Base-by-base conservation (phyloP, 805 yeast species). In the Ogataea parapolymorpha region DNA sequence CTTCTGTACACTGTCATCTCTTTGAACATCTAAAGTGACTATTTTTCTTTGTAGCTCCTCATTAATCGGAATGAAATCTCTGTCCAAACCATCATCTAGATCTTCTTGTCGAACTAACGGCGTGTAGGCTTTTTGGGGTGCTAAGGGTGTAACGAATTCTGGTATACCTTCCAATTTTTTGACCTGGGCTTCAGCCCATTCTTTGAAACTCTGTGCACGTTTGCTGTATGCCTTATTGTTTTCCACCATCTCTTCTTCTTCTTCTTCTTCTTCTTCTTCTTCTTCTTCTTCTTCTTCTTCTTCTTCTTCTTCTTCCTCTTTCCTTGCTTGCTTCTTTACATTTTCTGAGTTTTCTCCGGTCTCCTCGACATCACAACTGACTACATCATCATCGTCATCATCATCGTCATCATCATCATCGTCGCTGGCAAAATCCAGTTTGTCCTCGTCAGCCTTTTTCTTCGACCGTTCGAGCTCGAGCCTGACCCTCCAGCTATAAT, bases 121-220 rank as follows among this genome's bases (percentile, higher is more conserved):
- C 43, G 74, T 70, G 44, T 80, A 79, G 13, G 75, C 66, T 17
- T 74, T 60, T 25, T 63, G 61, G 3, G 85, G 84, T 1, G 67
- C 71, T 2, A 75, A 68, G 2, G 70, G 75, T 3, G 79, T 68
- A 35, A 73, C 63, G 44, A 61, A 55, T 33, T 62, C 78, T 12
- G 75, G 72, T 18, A 80, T 70, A 1, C 85, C 88, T 50, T 79
- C 86, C 28, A 79, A 65, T 45, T 74, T 70, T 43, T 82, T 77
- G 4, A 81, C 76, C 54, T 85, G 85, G 26, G 72, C 64, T 50
- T 82, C 85, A 0, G 96, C 96, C 98, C 99, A 93, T 14, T 76
- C 75, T 62, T 85, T 86, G 70, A 93, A 93, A 13, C 79, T 75
- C 26, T 71, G 69, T 1, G 87, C 91, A 32, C 65, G 66, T 23